Evolutionary conservation across 129 eudicot species (phyloP), one percentile per base, ranked within the genome.

Genomic region (Dittrichia graveolens): DNA sequence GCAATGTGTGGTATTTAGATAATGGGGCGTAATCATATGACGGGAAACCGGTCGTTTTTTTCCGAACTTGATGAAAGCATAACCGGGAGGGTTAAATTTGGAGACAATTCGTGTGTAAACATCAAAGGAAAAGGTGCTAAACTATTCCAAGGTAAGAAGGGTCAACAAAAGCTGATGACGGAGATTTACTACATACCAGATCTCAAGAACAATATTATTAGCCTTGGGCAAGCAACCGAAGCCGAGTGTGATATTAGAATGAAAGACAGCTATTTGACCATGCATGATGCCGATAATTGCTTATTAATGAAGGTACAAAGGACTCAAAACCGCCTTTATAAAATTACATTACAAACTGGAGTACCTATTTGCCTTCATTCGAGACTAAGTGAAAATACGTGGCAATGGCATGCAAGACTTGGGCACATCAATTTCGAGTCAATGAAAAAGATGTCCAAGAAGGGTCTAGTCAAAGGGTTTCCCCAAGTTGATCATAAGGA

Each of bases 21-120:
- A 58, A 58, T 7, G 42, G 63, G 4, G 44, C 18, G 64, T 13
- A 61, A 61, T n/a, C 66, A 61, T 38, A 61, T 61, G 44, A 61
- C 43, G n/a, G 66, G 46, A 12, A 35, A 35, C 10, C 14, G 7
- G 4, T 34, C 38, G 8, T 61, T 35, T 13, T 38, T 61, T 19
- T 10, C 15, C 18, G 46, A 61, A 61, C 39, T 19, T 13, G 18
- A 60, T 38, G 45, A 38, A 38, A 18, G 18, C 3, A 35, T 35
- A 9, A 5, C 18, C 6, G 66, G 46, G 5, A 5, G 44, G 24
- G 44, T 60, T 2, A 60, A 60, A 13, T 60, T 60, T 7, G 46
- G 66, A 35, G 45, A 60, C 9, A 13, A 38, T 5, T 60, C 66
- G 44, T 60, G 66, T 38, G 66, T 60, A 9, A 13, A 60, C 5